Evolutionary conservation across 1,284 basidiomycete genomes (phyloP), one percentile per base, ranked within the genome.

Genomic region (Anthracocystis panici-leucophaei): DNA sequence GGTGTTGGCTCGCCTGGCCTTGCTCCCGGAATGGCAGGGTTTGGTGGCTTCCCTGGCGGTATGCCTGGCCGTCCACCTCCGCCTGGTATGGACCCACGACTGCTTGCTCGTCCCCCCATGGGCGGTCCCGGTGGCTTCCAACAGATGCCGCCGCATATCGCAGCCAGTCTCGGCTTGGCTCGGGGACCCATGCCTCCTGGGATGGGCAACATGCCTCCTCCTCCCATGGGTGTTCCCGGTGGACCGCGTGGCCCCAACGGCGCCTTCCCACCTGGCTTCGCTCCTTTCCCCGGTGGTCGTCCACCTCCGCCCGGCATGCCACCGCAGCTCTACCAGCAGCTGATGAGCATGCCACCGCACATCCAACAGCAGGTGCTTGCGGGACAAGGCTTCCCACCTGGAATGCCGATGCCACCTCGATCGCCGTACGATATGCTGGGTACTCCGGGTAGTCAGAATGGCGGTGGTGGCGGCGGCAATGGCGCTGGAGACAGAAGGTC

Each of bases 271-370:
- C 41, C 73, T n/a, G 56, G 50, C 10, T 73, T 68, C 11, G 59
- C 42, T 3, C 68, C 60, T 9, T 68, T 68, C 57, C 63, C 64
- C 6, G 71, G 71, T 27, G 64, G 64, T 9, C 66, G 55, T 6
- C 60, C 60, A 5, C 64, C 66, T 29, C 75, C 78, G 38, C 74
- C 74, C 5, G 75, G 75, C 6, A 75, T 81, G 62, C 79, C 79
- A 27, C 75, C 77, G 20, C 79, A 81, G 54, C 42, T 81, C 38
- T 80, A 81, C 65, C 79, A 81, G 64, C 79, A 81, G 50, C 58
- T 81, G 53, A 81, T 81, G 79, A 66, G 57, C 57, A 66, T 81
- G 58, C 79, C 79, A 9, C 79, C 79, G 29, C 79, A 81, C 55
- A 77, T 79, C 31, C 79, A 81, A 59, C 78, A 80, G 60, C 78